Conservation (phyloP, 768 basidiomycete species). For the Pisolithus orientalis region DNA sequence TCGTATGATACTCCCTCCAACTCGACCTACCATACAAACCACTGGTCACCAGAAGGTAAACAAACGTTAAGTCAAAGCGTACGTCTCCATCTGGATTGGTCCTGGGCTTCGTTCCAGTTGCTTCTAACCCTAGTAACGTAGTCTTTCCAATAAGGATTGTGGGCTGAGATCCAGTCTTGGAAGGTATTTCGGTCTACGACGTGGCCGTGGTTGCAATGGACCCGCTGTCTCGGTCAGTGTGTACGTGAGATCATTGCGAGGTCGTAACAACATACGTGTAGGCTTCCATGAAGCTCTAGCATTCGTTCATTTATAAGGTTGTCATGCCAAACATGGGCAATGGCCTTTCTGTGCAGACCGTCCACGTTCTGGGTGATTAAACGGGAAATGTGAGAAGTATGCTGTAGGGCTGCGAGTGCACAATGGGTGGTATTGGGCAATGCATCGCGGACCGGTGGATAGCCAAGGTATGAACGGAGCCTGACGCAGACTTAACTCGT, state of each 20-base stretch:
- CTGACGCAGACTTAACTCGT: constrained; percentile 10
- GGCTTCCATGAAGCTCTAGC: constrained; percentile 83
- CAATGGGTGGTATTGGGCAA: constrained; percentile 87
- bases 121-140: constrained; percentile 61
- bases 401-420: constrained; percentile 76
- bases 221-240: constrained; percentile 43
- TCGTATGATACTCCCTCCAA: constrained; percentile 72
- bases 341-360: constrained; percentile 83
- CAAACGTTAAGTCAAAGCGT: constrained; percentile 18
- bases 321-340: constrained; percentile 38
- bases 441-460: constrained; percentile 77
- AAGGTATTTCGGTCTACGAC: constrained; percentile 58
- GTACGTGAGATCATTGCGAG: neutral
- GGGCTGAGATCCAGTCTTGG: constrained; percentile 62
- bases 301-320: constrained; percentile 38
- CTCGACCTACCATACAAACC: constrained; percentile 51
- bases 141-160: constrained; percentile 77
- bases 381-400: constrained; percentile 50
- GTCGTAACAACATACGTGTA: constrained; percentile 51
- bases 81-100: constrained; percentile 96
- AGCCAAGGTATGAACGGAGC: constrained; percentile 80
- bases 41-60: neutral
- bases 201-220: constrained; percentile 75
- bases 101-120: constrained; percentile 50
- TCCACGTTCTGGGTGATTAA: constrained; percentile 93